These are phyloP conservation scores for Colletotrichum filicis DNA, from an alignment of 2,329 filamentous ascomycete species.

Conservation along the genomic window DNA sequence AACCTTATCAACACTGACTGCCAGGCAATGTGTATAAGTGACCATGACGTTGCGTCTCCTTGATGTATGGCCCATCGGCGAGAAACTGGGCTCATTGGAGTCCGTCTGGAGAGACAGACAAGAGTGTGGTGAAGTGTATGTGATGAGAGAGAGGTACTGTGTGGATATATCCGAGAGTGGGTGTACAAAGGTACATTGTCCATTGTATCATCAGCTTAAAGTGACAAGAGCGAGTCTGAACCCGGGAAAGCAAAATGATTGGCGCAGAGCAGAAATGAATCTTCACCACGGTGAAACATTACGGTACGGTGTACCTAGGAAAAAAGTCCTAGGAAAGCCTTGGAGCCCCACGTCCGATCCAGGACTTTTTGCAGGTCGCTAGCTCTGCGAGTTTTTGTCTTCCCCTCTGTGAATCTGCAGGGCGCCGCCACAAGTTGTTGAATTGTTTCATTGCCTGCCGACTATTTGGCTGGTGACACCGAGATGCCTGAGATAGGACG, in stretches of 20 bases:
- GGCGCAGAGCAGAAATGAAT: slow-evolving; percentile 23
- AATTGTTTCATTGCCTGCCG: background rate
- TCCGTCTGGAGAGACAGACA: background rate
- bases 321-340: slow-evolving; percentile 34
- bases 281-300: slow-evolving; percentile 31
- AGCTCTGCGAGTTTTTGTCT: background rate
- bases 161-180: background rate
- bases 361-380: slow-evolving; percentile 14
- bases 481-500: background rate
- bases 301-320: too few species aligned
- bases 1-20: too few species aligned
- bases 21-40: background rate
- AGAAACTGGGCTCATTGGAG: too few species aligned
- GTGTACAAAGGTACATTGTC: background rate
- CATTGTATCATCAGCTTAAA: background rate
- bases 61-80: background rate
- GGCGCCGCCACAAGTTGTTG: slow-evolving; percentile 15
- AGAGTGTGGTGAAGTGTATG: background rate
- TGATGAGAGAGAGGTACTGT: background rate
- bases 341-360: slow-evolving; percentile 27
- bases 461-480: background rate
- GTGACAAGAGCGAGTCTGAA: background rate
- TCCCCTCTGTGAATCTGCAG: slow-evolving; percentile 2
- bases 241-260: slow-evolving; percentile 8
- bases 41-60: background rate